Base-by-base conservation (phyloP, 495 filamentous ascomycete genomes). In the Aspergillus saccharolyticus region DNA sequence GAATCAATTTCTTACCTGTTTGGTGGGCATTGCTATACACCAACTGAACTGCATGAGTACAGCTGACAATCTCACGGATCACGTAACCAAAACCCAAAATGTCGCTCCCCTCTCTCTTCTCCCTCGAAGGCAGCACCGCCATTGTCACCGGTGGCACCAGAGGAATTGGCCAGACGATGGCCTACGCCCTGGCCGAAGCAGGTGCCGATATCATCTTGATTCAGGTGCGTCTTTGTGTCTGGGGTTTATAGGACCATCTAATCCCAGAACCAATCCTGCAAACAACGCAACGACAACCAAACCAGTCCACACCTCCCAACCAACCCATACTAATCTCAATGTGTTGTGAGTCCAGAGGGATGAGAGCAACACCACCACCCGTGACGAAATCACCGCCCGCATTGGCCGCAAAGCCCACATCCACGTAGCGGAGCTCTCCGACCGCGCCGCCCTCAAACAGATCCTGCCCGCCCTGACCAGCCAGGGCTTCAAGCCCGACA, bases 101-200 rank as follows among this genome's bases (percentile, higher is more conserved):
- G 47, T 28, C 47, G 7, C 1, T 50, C 22, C 22, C 47, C 22
- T 73, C 71, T 22, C 70, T 79, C 18, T 81, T 81, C 62, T 78
- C 75, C 44, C 60, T 80, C 25, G 63, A 59, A 18, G 75, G 76
- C 52, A 66, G 90, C 66, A 96, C 88, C 9, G 92, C 92, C 33
- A 71, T 96, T 47, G 78, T 96, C 30, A 97, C 92, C 0, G 92
- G 92, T 24, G 90, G 89, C 52, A 94, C 90, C 16, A 78, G 92
- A 52, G 92, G 92, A 20, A 96, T 97, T 52, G 92, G 92, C 16
- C 84, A 89, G 67, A 81, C 89, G 12, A 92, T 95, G 74, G 88
- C 89, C 44, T 67, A 96, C 57, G 89, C 85, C 3, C 72, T 96
- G 16, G 91, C 91, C 24, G 90, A 95, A 76, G 89, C 87, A 49